Conservation (phyloP, 352 stramenopile genomes). For the Phytophthora kernoviae region DNA sequence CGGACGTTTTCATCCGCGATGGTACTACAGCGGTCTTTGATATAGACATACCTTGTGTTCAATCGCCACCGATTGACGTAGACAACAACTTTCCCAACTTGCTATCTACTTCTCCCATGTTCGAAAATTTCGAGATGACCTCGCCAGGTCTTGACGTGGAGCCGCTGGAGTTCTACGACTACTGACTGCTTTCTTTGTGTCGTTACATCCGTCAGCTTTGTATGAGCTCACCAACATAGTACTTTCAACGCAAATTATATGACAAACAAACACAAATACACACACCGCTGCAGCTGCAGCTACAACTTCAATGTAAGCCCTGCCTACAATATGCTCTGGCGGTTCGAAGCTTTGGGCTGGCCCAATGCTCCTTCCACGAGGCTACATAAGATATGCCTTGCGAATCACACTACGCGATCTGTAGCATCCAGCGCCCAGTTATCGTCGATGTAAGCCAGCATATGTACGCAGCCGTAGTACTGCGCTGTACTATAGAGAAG, state of each 20-base stretch:
- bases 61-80: conserved; percentile 11
- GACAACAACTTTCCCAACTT: conserved; percentile 20
- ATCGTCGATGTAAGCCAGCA: conserved; percentile 17
- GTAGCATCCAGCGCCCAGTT: conserved; percentile 7
- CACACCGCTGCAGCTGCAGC: no score
- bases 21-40: conserved; percentile 4
- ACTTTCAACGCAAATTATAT: background rate
- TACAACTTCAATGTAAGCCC: no score
- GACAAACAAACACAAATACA: background rate
- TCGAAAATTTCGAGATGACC: conserved; percentile 24
- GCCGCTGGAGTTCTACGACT: conserved; percentile 22
- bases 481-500: conserved; percentile 17
- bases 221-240: conserved; percentile 9
- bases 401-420: conserved; percentile 10
- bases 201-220: conserved; percentile 2
- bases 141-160: conserved; percentile 18
- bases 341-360: background rate
- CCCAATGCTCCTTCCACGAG: no score
- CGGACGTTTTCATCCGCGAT: conserved; percentile 12
- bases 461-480: conserved; percentile 27
- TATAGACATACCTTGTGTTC: background rate
- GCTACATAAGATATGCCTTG: no score
- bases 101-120: conserved; percentile 13
- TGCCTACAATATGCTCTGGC: no score
- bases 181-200: conserved; percentile 5